Conservation (phyloP, 768 basidiomycete species). For the Phylloporus rhodoxanthus region DNA sequence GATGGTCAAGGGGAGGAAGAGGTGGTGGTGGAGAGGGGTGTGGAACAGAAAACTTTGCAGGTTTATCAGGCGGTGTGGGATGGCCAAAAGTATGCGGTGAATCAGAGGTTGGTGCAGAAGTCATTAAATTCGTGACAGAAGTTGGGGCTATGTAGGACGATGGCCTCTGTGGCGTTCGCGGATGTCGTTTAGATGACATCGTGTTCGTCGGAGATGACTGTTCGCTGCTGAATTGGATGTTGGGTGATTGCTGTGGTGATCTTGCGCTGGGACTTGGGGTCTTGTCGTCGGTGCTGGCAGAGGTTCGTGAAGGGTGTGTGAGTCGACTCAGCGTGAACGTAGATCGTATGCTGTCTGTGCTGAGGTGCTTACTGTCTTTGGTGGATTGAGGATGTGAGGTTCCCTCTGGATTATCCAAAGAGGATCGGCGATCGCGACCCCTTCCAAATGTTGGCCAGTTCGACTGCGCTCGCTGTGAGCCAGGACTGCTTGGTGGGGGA, state of each 20-base stretch:
- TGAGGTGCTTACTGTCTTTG: slow-evolving; percentile 11
- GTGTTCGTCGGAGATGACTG: slow-evolving; percentile 29
- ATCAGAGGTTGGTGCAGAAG: slow-evolving; percentile 24
- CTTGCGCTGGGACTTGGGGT: slow-evolving; percentile 6
- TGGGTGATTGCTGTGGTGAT: slow-evolving; percentile 20
- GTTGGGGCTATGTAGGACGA: slow-evolving; percentile 17
- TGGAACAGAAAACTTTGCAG: slow-evolving; percentile 20
- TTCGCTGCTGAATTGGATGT: slow-evolving; percentile 18
- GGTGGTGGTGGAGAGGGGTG: slow-evolving; percentile 42
- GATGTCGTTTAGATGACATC: slow-evolving; percentile 22
- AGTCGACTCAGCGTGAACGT: slow-evolving; percentile 17
- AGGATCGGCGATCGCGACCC: slow-evolving; percentile 13
- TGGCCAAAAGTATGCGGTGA: slow-evolving; percentile 41
- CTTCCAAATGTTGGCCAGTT: slow-evolving; percentile 36
- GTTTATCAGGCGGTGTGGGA: slow-evolving; percentile 29
- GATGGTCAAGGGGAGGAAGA: slow-evolving; percentile 48
- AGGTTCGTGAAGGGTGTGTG: slow-evolving; percentile 13
- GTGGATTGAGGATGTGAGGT: slow-evolving; percentile 18
- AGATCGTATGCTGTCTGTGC: slow-evolving; percentile 17
- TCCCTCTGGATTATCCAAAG: slow-evolving; percentile 9
- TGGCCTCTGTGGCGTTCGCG: slow-evolving; percentile 23
- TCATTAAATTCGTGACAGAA: slow-evolving; percentile 21
- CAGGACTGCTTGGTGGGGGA: not conserved
- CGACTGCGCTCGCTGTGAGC: slow-evolving; percentile 9
- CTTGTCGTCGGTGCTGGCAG: slow-evolving; percentile 4